These are phyloP conservation scores for Lecanosticta acicola DNA, from an alignment of 2,329 filamentous ascomycete species.

Conservation along the genomic window DNA sequence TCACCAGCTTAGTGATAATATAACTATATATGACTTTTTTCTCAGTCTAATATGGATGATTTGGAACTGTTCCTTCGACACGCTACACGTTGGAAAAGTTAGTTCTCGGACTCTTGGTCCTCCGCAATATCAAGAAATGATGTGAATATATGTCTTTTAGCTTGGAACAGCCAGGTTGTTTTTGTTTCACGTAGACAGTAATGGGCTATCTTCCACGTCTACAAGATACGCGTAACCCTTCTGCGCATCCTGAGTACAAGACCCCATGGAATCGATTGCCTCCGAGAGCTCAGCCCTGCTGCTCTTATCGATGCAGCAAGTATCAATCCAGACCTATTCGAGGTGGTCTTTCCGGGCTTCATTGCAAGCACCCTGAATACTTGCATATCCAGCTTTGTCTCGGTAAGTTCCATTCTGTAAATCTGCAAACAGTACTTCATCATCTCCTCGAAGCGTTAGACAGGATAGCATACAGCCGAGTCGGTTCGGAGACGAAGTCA, in stretches of 20 bases:
- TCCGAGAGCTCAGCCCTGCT: slow-evolving; percentile 9
- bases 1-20: too few relatives aligned
- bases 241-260: slow-evolving; percentile 8
- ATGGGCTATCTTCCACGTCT: slow-evolving; percentile 8
- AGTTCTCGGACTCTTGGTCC: too few relatives aligned
- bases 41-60: too few relatives aligned
- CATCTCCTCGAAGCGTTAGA: slow-evolving; percentile 32
- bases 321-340: slow-evolving; percentile 18
- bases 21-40: too few relatives aligned
- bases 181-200: too few relatives aligned
- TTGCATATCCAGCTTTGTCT: slow-evolving; percentile 20
- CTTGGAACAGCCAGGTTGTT: too few relatives aligned
- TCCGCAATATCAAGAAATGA: too few relatives aligned
- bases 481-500: not conserved
- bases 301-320: slow-evolving; percentile 21
- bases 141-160: too few relatives aligned
- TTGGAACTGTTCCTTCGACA: too few relatives aligned
- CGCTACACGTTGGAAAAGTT: too few relatives aligned
- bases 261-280: slow-evolving; percentile 15
- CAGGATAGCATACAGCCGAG: slow-evolving; percentile 29
- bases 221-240: slow-evolving; percentile 14
- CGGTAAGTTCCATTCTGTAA: slow-evolving; percentile 9
- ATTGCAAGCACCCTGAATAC: slow-evolving; percentile 22
- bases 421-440: slow-evolving; percentile 29
- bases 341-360: slow-evolving; percentile 21